phyloP scores from a whole-genome alignment of 768 basidiomycete species.

The Mycena chlorophos region DNA sequence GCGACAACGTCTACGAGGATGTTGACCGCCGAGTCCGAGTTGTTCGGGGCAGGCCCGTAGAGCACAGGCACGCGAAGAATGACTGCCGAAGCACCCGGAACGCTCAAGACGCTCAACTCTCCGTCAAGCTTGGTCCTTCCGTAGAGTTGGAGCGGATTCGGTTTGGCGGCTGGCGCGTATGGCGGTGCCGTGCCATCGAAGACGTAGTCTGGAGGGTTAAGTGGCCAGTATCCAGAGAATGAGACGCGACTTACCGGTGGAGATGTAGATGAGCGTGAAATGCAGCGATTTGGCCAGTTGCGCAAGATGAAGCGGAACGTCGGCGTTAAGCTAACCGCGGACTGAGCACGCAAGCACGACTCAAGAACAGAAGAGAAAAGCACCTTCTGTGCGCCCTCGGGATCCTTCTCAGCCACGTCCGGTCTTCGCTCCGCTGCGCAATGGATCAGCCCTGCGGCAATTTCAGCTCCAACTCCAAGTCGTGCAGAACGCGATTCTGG shows the following conservation, averaged over 20 bases:
- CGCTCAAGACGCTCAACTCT: slow-evolving; percentile 71
- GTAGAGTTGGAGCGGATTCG: slow-evolving; percentile 89
- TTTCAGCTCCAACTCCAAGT: slow-evolving; percentile 8
- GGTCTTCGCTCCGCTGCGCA: slow-evolving; percentile 94
- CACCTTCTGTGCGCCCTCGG: slow-evolving; percentile 65
- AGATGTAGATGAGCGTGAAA: slow-evolving; percentile 86
- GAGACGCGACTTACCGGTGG: slow-evolving; percentile 58
- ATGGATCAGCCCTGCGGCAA: slow-evolving; percentile 75
- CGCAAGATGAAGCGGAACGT: slow-evolving; percentile 73
- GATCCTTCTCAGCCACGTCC: slow-evolving; percentile 90
- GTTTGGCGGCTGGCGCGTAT: slow-evolving; percentile 69
- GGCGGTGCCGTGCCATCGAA: slow-evolving; percentile 94
- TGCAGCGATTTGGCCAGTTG: slow-evolving; percentile 57
- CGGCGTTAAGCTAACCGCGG: slow-evolving; percentile 86
- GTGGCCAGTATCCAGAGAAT: not conserved
- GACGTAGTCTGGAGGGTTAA: slow-evolving; percentile 71
- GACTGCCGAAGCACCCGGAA: slow-evolving; percentile 56
- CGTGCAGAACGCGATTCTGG: not conserved
- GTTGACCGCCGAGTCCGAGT: slow-evolving; percentile 89
- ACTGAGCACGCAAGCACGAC: not conserved
- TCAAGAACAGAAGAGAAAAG: slow-evolving; percentile 5
- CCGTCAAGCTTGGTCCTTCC: slow-evolving; percentile 86
- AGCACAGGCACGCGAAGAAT: slow-evolving; percentile 90
- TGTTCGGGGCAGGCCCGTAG: slow-evolving; percentile 86
- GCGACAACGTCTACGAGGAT: slow-evolving; percentile 82